Evolutionary conservation across 352 stramenopile species (phyloP).

Genomic region (Peronospora farinosa): DNA sequence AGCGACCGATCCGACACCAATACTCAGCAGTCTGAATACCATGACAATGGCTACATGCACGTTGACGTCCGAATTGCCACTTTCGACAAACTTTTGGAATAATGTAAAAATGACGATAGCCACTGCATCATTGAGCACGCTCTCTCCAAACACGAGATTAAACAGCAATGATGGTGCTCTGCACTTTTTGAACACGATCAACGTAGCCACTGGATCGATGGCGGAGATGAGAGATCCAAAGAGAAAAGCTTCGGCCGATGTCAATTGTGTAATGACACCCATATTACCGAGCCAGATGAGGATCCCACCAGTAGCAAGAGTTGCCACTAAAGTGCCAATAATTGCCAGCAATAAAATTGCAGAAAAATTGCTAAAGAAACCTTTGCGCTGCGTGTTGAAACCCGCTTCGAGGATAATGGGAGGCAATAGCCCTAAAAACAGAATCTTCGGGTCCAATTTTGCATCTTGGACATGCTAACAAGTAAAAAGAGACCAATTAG

Average conservation of each 20-base stretch:
- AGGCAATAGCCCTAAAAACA: constrained; percentile 56
- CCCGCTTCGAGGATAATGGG: constrained; percentile 62
- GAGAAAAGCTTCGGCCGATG: constrained; percentile 77
- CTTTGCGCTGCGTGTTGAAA: constrained; percentile 60
- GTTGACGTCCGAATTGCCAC: constrained; percentile 38
- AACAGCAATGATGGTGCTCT: constrained; percentile 76
- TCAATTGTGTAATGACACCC: constrained; percentile 53
- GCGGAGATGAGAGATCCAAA: constrained; percentile 89
- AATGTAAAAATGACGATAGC: constrained; percentile 78
- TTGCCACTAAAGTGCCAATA: constrained; percentile 42
- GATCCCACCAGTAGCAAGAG: constrained; percentile 43
- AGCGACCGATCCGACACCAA: constrained; percentile 44
- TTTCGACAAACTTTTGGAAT: constrained; percentile 56
- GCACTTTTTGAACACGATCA: constrained; percentile 87
- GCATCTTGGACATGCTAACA: constrained; percentile 35
- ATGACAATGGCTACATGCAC: constrained; percentile 29
- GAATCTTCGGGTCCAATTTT: constrained; percentile 50
- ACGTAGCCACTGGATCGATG: constrained; percentile 88
- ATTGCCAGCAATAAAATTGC: constrained; percentile 42
- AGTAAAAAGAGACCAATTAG: constrained; percentile 10
- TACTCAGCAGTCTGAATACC: constrained; percentile 40
- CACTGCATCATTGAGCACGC: constrained; percentile 87
- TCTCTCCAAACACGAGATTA: constrained; percentile 92
- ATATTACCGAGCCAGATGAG: constrained; percentile 41
- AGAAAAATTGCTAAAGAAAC: constrained; percentile 50